phyloP scores from a whole-genome alignment of 1,139 yeast species.

The Kluyveromyces sp. region DNA sequence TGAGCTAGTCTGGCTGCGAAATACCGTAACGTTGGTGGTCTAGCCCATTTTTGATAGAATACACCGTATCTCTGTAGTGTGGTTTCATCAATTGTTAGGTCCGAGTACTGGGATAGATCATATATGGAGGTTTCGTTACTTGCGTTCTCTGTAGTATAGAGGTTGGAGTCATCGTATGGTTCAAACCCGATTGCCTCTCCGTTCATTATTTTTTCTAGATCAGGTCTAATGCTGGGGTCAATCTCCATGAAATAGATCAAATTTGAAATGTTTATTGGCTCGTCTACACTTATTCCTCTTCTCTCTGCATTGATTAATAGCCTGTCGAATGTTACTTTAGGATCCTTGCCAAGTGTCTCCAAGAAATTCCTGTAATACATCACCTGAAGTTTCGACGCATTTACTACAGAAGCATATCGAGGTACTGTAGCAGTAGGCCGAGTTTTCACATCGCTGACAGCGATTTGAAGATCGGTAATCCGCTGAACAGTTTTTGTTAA shows the following conservation, averaged over 20 bases:
- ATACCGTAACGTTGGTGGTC: conserved; percentile 48
- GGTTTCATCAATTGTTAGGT: conserved; percentile 11
- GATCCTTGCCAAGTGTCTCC: conserved; percentile 30
- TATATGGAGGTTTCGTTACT: conserved; percentile 5
- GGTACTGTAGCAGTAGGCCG: conserved; percentile 40
- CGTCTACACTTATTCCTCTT: conserved; percentile 42
- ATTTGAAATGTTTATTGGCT: conserved; percentile 38
- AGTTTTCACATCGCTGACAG: conserved; percentile 54
- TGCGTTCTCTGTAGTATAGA: neutral
- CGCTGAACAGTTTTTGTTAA: conserved; percentile 3
- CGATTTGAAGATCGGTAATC: conserved; percentile 19
- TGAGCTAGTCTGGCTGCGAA: conserved; percentile 51
- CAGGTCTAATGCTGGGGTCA: conserved; percentile 34
- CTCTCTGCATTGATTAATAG: conserved; percentile 39
- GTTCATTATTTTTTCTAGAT: conserved; percentile 39
- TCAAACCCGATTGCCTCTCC: conserved; percentile 41
- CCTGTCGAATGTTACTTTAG: conserved; percentile 18
- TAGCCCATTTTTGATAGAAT: conserved; percentile 38
- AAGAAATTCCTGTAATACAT: conserved; percentile 45
- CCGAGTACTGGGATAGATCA: conserved; percentile 13
- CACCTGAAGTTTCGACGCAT: conserved; percentile 49
- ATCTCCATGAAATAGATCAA: conserved; percentile 34
- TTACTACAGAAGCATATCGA: conserved; percentile 38
- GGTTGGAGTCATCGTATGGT: conserved; percentile 31
- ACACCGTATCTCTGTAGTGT: conserved; percentile 12